Base-by-base conservation (phyloP, 1,139 yeast genomes). In the Candida sp. region DNA sequence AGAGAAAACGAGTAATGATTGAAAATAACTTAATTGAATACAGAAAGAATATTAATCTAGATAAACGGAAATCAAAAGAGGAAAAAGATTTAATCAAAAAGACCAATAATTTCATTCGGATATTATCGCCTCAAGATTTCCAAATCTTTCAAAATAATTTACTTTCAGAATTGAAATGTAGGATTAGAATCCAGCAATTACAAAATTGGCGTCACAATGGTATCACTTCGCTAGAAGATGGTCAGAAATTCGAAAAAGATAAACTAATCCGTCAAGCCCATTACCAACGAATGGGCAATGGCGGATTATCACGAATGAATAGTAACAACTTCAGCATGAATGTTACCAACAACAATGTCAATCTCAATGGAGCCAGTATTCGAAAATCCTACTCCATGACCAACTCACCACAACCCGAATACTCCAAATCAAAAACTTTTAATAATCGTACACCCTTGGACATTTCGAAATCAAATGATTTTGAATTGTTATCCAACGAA, bases 141-240 rank as follows among this genome's bases (percentile, higher is more conserved):
- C 84, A 81, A 39, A 76, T 75, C 11, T 89, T 93, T 57, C 68
- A 84, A 3, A 79, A 75, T 35, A 95, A 87, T 57, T 76, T 90
- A 49, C 58, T 89, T 44, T 79, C 82, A 5, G 99, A 93, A 63
- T 74, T 89, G 43, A 82, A 81, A 54, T 84, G 89, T 54, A 77
- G 98, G 44, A 77, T 84, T 34, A 77, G 95, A 49, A 90, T 93
- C 44, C 86, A 86, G 43, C 97, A 90, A 65, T 68, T 95, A 35
- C 99, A 93, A 61, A 93, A 85, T 56, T 95, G 97, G 90, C 79
- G 99, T 49, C 77, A 84, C 39, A 84, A 88, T 60, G 99, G 99
- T 2, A 78, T 93, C 39, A 85, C 90, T 2, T 81, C 90, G 0
- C 56, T 89, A 43, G 97, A 91, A 46, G 87, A 81, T 45, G 99